These are phyloP conservation scores for Salmacisia buchloeana DNA, from an alignment of 1,284 basidiomycete genomes.

Conservation along the genomic window DNA sequence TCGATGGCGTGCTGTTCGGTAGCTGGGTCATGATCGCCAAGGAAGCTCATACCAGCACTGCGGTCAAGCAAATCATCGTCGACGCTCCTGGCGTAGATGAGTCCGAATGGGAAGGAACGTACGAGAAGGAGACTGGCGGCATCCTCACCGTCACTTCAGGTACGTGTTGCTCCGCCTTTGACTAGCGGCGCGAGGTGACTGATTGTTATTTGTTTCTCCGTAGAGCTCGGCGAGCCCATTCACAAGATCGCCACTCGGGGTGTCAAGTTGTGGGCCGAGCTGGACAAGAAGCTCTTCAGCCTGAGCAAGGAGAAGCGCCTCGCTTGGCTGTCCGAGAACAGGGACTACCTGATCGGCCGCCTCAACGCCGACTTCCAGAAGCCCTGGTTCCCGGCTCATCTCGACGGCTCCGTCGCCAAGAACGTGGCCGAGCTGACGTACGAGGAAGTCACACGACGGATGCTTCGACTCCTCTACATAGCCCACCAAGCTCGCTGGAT, in stretches of 20 bases:
- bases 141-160: slow-evolving; percentile 86
- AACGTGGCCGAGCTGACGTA: slow-evolving; percentile 97
- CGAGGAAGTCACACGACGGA: slow-evolving; percentile 84
- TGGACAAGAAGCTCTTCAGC: slow-evolving; percentile 83
- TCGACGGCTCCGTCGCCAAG: slow-evolving; percentile 60
- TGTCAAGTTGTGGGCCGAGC: slow-evolving; percentile 96
- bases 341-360: slow-evolving; percentile 81
- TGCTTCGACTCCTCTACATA: slow-evolving; percentile 90
- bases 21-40: slow-evolving; percentile 97
- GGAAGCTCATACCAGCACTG: slow-evolving; percentile 88
- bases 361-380: slow-evolving; percentile 94
- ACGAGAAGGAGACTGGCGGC: slow-evolving; percentile 87
- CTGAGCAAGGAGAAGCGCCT: slow-evolving; percentile 88
- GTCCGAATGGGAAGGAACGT: slow-evolving; percentile 88
- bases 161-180: neutral
- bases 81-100: slow-evolving; percentile 89
- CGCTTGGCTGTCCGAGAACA: slow-evolving; percentile 79
- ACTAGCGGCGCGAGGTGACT: neutral
- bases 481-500: slow-evolving; percentile 87
- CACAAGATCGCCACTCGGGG: slow-evolving; percentile 97
- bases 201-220: neutral
- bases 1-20: slow-evolving; percentile 89
- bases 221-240: slow-evolving; percentile 92
- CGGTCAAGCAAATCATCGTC: slow-evolving; percentile 94
- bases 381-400: slow-evolving; percentile 49